Conservation (phyloP, 768 basidiomycete species). For the Leccinum subtestaceum region DNA sequence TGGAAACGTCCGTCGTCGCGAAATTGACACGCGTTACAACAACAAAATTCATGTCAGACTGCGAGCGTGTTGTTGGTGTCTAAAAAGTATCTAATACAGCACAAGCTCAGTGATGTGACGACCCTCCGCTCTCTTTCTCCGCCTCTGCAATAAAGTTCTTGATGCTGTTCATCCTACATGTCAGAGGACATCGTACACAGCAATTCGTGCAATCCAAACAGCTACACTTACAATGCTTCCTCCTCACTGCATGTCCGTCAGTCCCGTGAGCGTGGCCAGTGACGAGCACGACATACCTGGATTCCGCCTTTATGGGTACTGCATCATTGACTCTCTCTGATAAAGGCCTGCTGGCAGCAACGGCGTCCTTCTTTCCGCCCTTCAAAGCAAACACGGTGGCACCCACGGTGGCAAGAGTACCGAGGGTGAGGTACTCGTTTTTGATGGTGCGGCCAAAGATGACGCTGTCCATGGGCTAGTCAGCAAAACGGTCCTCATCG, state of each 20-base stretch:
- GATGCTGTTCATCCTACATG: constrained; percentile 64
- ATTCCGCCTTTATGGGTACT: constrained; percentile 63
- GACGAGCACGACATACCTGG: constrained; percentile 52
- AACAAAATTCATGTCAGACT: not conserved
- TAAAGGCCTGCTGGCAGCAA: constrained; percentile 41
- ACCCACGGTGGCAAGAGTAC: constrained; percentile 59
- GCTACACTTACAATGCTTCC: constrained; percentile 70
- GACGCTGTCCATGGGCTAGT: constrained; percentile 42
- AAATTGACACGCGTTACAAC: not conserved
- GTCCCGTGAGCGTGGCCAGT: not conserved
- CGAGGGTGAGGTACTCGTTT: constrained; percentile 77
- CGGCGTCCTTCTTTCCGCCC: constrained; percentile 51
- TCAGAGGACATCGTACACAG: constrained; percentile 36
- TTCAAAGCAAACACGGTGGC: constrained; percentile 51
- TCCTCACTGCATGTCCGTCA: constrained; percentile 57
- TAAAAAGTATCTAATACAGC: constrained; percentile 1
- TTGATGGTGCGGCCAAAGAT: constrained; percentile 79
- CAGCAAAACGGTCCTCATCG: constrained; percentile 3
- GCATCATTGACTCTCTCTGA: constrained; percentile 57
- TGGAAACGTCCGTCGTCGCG: constrained; percentile 1
- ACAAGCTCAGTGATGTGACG: constrained; percentile 28
- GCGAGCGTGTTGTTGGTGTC: not conserved
- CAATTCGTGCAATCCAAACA: constrained; percentile 5
- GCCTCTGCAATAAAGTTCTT: constrained; percentile 78
- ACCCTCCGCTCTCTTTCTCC: constrained; percentile 65